Evolutionary conservation across 495 filamentous ascomycete genomes (phyloP), one percentile per base, ranked within the genome.

Genomic region (Penicillium bialowiezense): DNA sequence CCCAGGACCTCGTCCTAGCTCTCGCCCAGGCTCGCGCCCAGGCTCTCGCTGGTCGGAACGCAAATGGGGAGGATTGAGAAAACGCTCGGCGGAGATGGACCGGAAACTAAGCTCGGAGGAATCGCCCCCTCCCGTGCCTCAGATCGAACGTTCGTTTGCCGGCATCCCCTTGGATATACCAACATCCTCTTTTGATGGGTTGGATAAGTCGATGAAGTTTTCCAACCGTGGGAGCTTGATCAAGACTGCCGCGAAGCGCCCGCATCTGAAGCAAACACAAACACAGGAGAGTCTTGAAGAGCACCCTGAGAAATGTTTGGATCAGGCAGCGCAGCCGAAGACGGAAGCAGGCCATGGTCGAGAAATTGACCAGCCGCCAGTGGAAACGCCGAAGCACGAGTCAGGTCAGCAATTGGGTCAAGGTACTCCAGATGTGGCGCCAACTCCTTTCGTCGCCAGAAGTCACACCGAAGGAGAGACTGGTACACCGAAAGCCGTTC

Each of bases 161-260:
- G 72, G 75, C 6, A 76, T 85, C n/a, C 63, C 72, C 23, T 65
- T 82, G 36, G 71, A 77, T 42, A 85, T 85, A 52, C 81, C 83
- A 3, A 78, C 69, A 14, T 69, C 69, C 1, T 66, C 63, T 21
- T 68, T 85, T 26, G 78, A 78, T 26, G 78, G 73, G 41, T 54
- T 86, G 34, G 72, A 70, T 7, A 74, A 73, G 41, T 64, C 76
- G 17, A 62, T 86, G 53, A 72, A 74, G 21, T 85, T 86, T 49
- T 84, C 81, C 7, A 79, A 76, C 41, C 70, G 81, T 23, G 77
- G 77, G 17, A 80, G 77, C 51, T 56, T 74, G 21, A 68, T 74
- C 37, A 64, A 56, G 24, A 55, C 61, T 32, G 54, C 62, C 15
- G 42, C 51, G 17, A 61, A 58, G 50, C 52, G 50, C 12, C 59